phyloP scores from a whole-genome alignment of 202 grass and related monocot genomes.

The Schoenoplectus tabernaemontani region DNA sequence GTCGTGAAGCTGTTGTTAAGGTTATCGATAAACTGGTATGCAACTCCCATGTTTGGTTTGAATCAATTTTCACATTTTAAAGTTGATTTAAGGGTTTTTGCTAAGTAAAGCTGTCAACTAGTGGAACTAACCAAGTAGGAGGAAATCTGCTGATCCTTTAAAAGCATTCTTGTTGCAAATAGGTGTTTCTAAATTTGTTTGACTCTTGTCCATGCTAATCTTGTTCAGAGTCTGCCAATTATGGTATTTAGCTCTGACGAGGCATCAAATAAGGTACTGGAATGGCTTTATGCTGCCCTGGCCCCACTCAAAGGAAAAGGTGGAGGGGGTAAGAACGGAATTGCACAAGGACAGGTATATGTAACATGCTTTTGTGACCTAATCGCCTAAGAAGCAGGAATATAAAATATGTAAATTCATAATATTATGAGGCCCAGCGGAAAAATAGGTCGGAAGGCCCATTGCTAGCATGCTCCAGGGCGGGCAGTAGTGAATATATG shows the following conservation, averaged over 20 bases:
- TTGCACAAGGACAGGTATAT: constrained; percentile 85
- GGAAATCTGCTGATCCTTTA: neutral
- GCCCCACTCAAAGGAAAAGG: constrained; percentile 78
- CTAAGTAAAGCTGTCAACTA: neutral
- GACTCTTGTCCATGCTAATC: neutral
- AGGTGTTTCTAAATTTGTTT: no score
- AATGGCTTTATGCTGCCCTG: constrained; percentile 77
- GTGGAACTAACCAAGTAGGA: no score
- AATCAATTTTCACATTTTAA: neutral
- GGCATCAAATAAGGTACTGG: constrained; percentile 61
- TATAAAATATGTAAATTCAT: neutral
- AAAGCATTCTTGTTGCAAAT: no score
- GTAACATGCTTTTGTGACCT: neutral
- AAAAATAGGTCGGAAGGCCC: no score
- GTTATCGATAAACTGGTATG: constrained; percentile 70
- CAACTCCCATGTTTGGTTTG: neutral
- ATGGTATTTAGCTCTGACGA: constrained; percentile 91
- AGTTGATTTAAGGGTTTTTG: neutral
- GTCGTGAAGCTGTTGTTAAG: constrained; percentile 79
- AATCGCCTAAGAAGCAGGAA: no score
- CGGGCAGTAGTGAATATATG: no score
- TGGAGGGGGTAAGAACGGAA: constrained; percentile 88
- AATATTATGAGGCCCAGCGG: no score
- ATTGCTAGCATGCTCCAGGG: no score
- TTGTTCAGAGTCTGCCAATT: constrained; percentile 57